Base-by-base conservation (phyloP, 169 alveolate species). In the Cystoisospora suis region DNA sequence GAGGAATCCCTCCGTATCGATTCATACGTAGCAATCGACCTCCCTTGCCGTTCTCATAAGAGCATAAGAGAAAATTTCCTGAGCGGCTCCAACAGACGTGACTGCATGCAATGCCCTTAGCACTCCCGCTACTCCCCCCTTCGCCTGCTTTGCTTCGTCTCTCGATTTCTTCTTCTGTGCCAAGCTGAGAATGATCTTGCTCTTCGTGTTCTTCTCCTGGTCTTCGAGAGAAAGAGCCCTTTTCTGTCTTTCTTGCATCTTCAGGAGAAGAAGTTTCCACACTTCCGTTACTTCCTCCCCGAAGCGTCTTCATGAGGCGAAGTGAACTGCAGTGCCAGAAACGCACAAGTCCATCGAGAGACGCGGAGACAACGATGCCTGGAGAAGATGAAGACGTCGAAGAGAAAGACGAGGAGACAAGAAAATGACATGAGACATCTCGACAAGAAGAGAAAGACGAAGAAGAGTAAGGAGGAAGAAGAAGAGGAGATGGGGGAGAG, bases 51-150 rank as follows among this genome's bases (percentile, higher is more conserved):
- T 38, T 38, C 12, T 72, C 83, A 53, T 72, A 72, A 17, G 56
- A 12, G 56, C 83, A 72, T 17, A 72, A 53, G 1, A 72, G 83
- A 36, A 72, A 72, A 9, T 72, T 72, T 2, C 83, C 83, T 0
- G 83, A 72, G 83, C 83, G 83, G 20, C 56, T 38, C 83, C 83
- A 72, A 2, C 23, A 29, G 9, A 38, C 83, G 56, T 72, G 83
- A 29, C 42, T 9, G 83, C 83, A 72, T 5, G 58, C 83, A 72
- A 40, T 40, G 32, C 83, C 83, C 12, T 56, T 9, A 34, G 58
- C 38, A 38, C 58, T 38, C 38, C 83, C 56, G 56, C 56, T 40
- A 34, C n/a, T 27, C 32, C 83, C 56, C 17, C 46, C 83, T 56
- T 40, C 83, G 34, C 83, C 46, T 56, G 36, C 56, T 56, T 72